Evolutionary conservation across 2,329 filamentous ascomycete genomes (phyloP).

Genomic region (Pseudogymnoascus sp.): DNA sequence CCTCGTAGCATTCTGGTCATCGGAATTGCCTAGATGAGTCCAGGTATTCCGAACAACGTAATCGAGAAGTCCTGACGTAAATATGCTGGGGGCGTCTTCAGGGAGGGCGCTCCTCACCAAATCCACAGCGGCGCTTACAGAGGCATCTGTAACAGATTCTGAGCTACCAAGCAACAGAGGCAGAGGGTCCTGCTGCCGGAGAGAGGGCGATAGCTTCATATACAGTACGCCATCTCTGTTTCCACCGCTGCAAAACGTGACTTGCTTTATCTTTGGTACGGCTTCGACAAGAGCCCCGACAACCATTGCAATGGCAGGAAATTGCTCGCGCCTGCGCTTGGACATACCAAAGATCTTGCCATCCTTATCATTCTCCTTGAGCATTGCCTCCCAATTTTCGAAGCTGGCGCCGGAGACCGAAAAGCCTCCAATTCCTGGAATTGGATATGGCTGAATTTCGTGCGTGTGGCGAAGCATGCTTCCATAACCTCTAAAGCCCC

Average conservation of each 20-base stretch:
- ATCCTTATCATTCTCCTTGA: conserved; percentile 42
- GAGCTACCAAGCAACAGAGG: conserved; percentile 30
- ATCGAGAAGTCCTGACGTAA: conserved; percentile 34
- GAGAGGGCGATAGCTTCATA: conserved; percentile 52
- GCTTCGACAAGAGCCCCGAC: conserved; percentile 66
- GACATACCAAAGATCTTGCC: conserved; percentile 70
- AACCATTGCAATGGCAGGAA: conserved; percentile 74
- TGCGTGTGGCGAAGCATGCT: conserved; percentile 81
- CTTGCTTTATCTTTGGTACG: conserved; percentile 62
- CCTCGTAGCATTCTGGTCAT: conserved; percentile 53
- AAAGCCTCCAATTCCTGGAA: conserved; percentile 77
- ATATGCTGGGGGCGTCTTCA: conserved; percentile 36
- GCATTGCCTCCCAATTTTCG: conserved; percentile 44
- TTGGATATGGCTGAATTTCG: conserved; percentile 68
- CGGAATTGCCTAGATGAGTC: conserved; percentile 42
- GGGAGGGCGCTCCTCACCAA: conserved; percentile 16
- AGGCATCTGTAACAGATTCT: conserved; percentile 32
- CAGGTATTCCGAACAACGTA: conserved; percentile 47
- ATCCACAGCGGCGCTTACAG: conserved; percentile 10
- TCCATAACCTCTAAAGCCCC: conserved; percentile 85
- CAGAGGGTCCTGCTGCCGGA: conserved; percentile 62
- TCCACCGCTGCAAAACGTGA: conserved; percentile 81
- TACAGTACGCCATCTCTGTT: conserved; percentile 80
- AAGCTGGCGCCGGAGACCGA: conserved; percentile 57
- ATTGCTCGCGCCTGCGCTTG: conserved; percentile 68